A percentile compares a stretch with the other conserved stretches of the same genome.
Conservation (phyloP, 371 early-diverging fungal species). For the Fennellomyces sp. region DNA sequence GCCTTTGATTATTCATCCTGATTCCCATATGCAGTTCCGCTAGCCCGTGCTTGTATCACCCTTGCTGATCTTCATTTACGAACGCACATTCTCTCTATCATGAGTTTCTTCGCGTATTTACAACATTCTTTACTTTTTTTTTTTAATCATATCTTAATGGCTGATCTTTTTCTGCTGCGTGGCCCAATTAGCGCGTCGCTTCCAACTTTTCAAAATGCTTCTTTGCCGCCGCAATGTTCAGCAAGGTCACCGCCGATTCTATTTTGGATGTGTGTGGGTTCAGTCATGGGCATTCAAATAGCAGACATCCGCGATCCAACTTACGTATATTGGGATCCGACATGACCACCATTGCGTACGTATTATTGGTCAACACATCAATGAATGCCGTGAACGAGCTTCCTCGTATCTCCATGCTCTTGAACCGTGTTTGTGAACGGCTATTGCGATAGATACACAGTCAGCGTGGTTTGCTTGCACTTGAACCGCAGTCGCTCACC, state of each 20-base stretch:
- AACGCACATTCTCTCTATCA: too few species aligned
- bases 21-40: too few species aligned
- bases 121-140: too few species aligned
- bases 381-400: constrained; percentile 85
- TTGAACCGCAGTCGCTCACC: constrained; percentile 37
- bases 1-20: too few species aligned
- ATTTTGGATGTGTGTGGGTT: too few species aligned
- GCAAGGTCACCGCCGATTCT: constrained; percentile 84
- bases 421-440: constrained; percentile 82
- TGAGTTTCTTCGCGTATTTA: too few species aligned
- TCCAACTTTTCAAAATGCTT: constrained; percentile 90
- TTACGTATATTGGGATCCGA: constrained; percentile 90
- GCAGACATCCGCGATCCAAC: constrained; percentile 22
- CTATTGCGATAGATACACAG: constrained; percentile 17
- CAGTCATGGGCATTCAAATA: constrained; percentile 2
- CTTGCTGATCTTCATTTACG: too few species aligned
- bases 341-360: constrained; percentile 92
- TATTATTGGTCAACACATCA: constrained; percentile 92
- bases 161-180: too few species aligned
- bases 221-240: constrained; percentile 85
- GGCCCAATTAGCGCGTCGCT: constrained; percentile 14
- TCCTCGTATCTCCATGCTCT: constrained; percentile 88
- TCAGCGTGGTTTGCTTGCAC: too few species aligned
- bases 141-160: too few species aligned
- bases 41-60: too few species aligned